A percentile compares a stretch with the other conserved stretches of the same genome.
Evolutionary conservation across 148 eudicot genomes (phyloP).

Genomic region (Chenopodium quinoa): DNA sequence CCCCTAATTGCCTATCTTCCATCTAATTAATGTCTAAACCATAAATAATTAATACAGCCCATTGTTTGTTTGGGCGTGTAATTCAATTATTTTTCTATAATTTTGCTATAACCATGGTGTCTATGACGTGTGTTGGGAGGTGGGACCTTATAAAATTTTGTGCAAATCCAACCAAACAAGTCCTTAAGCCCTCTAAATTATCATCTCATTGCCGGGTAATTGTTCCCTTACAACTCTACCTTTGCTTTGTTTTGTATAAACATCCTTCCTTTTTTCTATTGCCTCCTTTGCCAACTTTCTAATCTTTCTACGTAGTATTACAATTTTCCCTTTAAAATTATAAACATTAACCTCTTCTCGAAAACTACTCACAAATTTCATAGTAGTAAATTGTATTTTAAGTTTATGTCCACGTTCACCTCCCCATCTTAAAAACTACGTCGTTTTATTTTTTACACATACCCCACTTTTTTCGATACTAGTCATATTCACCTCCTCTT

Average conservation of each 20-base stretch:
- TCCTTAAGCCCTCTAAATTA: conserved; percentile 11
- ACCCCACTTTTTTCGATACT: conserved; percentile 39
- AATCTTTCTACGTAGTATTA: conserved; percentile 24
- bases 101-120: conserved; percentile 15
- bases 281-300: conserved; percentile 37
- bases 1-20: background rate
- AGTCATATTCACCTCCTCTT: conserved; percentile 37
- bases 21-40: background rate
- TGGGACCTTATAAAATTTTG: conserved; percentile 8
- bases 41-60: conserved; percentile 2
- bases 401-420: conserved; percentile 43
- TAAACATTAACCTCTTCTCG: background rate
- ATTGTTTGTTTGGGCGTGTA: conserved; percentile 18
- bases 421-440: conserved; percentile 28
- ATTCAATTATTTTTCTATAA: too few species aligned
- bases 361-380: background rate
- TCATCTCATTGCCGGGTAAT: conserved; percentile 15
- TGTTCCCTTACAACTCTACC: conserved; percentile 34
- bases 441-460: conserved; percentile 25
- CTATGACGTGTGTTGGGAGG: conserved; percentile 29
- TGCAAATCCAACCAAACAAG: conserved; percentile 35
- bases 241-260: conserved; percentile 40
- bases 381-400: conserved; percentile 19
- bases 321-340: conserved; percentile 14
- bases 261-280: conserved; percentile 34